Evolutionary conservation across 2,329 filamentous ascomycete genomes (phyloP), one percentile per base, ranked within the genome.

Genomic region (Aspergillus sp.): DNA sequence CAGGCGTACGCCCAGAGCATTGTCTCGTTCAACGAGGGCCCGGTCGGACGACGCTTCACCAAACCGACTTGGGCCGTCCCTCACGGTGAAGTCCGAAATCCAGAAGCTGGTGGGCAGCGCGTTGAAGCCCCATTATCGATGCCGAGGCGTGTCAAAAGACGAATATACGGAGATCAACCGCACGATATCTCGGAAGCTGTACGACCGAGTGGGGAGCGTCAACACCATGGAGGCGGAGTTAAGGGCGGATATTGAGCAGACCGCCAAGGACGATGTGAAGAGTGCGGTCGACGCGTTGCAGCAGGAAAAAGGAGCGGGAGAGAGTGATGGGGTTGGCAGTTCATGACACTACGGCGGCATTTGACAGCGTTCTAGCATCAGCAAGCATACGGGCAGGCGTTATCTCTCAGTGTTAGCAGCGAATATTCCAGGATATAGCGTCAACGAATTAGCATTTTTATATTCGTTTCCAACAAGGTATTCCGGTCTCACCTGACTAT

Each of bases 101-200:
- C 89, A 86, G 54, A 80, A 79, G 46, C 86, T 96, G 61, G 91
- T 96, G 46, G 83, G 85, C 43, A 68, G 72, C 26, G 85, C 83
- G 4, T 67, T 98, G 26, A 83, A 84, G 46, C 86, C 88, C 19
- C 75, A 86, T 44, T 96, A 89, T 68, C 74, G 79, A 41, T 80
- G 80, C 26, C 80, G 82, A 47, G 75, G 80, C 41, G 72, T 96
- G 40, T 86, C 80, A 12, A 84, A 86, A 45, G 84, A 94, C 38
- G 82, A 95, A 58, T 98, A 93, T 57, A 89, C 85, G 2, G 77
- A 78, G 35, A 94, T 96, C 61, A 96, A 96, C 55, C 80, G 86
- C 41, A 80, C 82, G 39, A 79, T 96, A 20, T 95, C 86, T 26
- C 80, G 86, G 36, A 83, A 81, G 63, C 68, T 98, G 37, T 98